Evolutionary conservation across 169 alveolate species (phyloP).

Genomic region (Plasmodium knowlesi): DNA sequence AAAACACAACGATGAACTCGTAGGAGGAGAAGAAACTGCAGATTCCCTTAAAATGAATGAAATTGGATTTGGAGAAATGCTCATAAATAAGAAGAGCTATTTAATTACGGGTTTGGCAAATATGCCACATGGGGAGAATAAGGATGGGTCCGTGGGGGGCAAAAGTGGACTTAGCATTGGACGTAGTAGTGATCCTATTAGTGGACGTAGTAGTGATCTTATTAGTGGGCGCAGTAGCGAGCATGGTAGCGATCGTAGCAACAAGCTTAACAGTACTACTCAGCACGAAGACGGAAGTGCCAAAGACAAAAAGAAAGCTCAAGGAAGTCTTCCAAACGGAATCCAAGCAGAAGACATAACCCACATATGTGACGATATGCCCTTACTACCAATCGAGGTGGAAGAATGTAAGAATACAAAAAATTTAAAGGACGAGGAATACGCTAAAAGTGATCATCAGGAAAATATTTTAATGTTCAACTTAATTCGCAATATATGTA

Average conservation of each 20-base stretch:
- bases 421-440: background rate
- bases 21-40: background rate
- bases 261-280: background rate
- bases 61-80: background rate
- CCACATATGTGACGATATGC: background rate
- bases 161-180: background rate
- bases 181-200: background rate
- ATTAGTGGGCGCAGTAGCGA: background rate
- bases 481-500: conserved; percentile 21
- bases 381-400: background rate
- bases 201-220: background rate
- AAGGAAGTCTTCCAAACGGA: no score
- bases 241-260: background rate
- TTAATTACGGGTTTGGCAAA: background rate
- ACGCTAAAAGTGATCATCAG: background rate
- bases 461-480: background rate
- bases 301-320: background rate
- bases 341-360: background rate
- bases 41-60: background rate
- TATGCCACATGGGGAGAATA: background rate
- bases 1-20: background rate
- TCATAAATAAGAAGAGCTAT: conserved; percentile 5
- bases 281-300: background rate
- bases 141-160: background rate
- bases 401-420: background rate